These are phyloP conservation scores for Singerocomus rubriflavus DNA, from an alignment of 1,284 basidiomycete genomes.

Conservation along the genomic window DNA sequence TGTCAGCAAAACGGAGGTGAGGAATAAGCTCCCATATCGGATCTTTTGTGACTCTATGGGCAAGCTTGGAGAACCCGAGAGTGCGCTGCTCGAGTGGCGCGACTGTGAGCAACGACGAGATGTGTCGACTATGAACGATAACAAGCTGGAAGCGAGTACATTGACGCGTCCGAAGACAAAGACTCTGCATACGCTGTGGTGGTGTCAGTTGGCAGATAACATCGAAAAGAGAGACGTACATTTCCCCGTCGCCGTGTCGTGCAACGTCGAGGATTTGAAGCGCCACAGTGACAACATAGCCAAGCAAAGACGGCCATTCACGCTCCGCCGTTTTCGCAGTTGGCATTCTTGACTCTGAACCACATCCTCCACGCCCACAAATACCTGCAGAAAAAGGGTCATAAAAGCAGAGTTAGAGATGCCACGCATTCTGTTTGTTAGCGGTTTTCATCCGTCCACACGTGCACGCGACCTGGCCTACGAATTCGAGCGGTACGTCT, in stretches of 20 bases:
- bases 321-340: constrained; percentile 30
- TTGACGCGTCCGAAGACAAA: constrained; percentile 8
- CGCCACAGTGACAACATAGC: constrained; percentile 42
- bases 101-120: constrained; percentile 19
- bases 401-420: constrained; percentile 32
- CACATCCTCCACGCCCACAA: constrained; percentile 11
- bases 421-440: constrained; percentile 85
- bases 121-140: neutral
- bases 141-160: neutral
- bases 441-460: constrained; percentile 76
- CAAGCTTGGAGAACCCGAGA: constrained; percentile 22
- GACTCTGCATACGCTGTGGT: constrained; percentile 19
- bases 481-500: constrained; percentile 77
- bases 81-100: constrained; percentile 19
- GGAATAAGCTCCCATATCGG: constrained; percentile 29
- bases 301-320: constrained; percentile 33
- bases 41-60: constrained; percentile 27
- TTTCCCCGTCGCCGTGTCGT: neutral
- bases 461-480: constrained; percentile 80
- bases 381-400: neutral
- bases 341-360: constrained; percentile 10
- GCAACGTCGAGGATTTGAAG: neutral
- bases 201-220: neutral
- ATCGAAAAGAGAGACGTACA: neutral
- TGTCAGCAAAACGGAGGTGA: constrained; percentile 16